These are phyloP conservation scores for Ganoderma lingzhi DNA, from an alignment of 1,284 basidiomycete genomes.

Conservation along the genomic window DNA sequence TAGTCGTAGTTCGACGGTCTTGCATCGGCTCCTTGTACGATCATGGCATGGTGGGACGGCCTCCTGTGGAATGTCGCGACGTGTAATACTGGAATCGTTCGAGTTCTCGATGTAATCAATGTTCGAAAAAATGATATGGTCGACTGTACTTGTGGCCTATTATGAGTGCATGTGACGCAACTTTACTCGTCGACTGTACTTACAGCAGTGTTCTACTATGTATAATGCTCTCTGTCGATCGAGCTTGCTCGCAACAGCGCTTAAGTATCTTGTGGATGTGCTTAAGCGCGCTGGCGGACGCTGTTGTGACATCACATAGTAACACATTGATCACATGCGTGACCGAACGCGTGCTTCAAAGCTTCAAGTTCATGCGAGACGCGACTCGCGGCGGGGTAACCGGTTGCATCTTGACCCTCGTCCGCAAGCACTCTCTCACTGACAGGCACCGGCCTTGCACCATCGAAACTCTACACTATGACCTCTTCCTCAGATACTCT, in stretches of 20 bases:
- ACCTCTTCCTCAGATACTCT: neutral
- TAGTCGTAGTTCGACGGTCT: neutral
- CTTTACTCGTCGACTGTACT: too few relatives aligned
- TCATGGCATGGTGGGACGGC: neutral
- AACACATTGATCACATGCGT: neutral
- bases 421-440: neutral
- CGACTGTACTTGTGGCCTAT: too few relatives aligned
- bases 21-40: conserved; percentile 3
- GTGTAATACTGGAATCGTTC: neutral
- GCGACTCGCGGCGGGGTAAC: neutral
- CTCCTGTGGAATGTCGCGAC: neutral
- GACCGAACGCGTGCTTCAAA: neutral
- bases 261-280: too few relatives aligned
- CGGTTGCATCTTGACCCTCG: neutral
- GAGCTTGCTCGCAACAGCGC: too few relatives aligned
- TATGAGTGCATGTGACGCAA: too few relatives aligned
- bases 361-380: neutral
- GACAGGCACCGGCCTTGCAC: neutral
- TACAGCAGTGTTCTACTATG: too few relatives aligned
- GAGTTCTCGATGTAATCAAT: too few relatives aligned
- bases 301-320: neutral
- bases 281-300: too few relatives aligned
- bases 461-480: neutral
- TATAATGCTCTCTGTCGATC: too few relatives aligned
- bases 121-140: too few relatives aligned